Percentiles rank a stretch among this genome's conserved stretches.
Evolutionary conservation across 176 grass and related monocot genomes (phyloP).

Genomic region (Zea mays): DNA sequence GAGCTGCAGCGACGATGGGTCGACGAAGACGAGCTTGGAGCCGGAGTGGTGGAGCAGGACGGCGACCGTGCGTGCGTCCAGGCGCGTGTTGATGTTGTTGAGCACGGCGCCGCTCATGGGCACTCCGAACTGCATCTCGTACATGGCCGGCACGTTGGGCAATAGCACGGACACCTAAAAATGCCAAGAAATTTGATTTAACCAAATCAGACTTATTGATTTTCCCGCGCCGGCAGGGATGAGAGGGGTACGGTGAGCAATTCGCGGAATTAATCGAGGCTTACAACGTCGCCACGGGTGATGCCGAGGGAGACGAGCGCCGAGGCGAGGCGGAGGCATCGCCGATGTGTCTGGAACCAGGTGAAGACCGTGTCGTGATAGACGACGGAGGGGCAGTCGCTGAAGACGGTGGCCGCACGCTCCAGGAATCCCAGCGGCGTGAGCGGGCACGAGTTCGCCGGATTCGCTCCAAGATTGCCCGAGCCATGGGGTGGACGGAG

Average conservation of each 20-base stretch:
- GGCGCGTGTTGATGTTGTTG: constrained; percentile 84
- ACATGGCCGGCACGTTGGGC: constrained; percentile 89
- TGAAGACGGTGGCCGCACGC: constrained; percentile 56
- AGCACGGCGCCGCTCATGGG: constrained; percentile 94
- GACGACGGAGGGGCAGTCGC: constrained; percentile 38
- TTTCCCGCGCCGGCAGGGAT: too few relatives aligned
- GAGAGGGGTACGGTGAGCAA: too few relatives aligned
- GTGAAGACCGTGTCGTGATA: too few relatives aligned
- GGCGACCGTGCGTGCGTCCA: constrained; percentile 74
- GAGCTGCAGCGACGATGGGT: constrained; percentile 26
- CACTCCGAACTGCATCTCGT: constrained; percentile 89
- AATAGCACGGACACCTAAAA: constrained; percentile 72
- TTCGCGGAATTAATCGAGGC: too few relatives aligned
- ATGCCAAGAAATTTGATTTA: too few relatives aligned
- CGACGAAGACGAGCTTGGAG: constrained; percentile 67
- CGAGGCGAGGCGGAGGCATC: too few relatives aligned
- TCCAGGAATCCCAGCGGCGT: constrained; percentile 74
- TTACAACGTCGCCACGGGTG: too few relatives aligned
- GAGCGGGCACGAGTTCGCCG: constrained; percentile 61
- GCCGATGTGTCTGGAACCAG: too few relatives aligned
- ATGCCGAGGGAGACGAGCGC: too few relatives aligned
- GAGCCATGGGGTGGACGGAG: too few relatives aligned
- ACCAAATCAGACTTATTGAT: too few relatives aligned
- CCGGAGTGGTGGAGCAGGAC: constrained; percentile 69
- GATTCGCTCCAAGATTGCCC: too few relatives aligned